These are phyloP conservation scores for Marsdenia floribunda DNA, from an alignment of 257 asterid species.

Conservation along the genomic window DNA sequence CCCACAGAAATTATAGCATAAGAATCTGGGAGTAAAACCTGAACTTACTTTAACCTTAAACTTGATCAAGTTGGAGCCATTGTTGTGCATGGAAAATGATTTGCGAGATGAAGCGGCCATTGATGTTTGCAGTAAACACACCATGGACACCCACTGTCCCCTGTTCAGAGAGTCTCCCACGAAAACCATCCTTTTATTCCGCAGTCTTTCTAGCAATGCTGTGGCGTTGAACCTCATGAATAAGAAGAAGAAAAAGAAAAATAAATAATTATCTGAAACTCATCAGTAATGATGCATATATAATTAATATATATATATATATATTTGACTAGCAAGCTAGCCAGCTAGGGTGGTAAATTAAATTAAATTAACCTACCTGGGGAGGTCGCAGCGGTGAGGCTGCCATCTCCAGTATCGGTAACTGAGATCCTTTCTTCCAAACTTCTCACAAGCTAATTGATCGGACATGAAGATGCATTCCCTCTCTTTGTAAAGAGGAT, in stretches of 20 bases:
- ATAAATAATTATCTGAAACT: not conserved
- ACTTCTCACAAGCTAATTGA: conserved; percentile 45
- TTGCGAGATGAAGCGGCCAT: conserved; percentile 29
- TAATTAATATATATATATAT: too few species aligned
- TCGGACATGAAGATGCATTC: conserved; percentile 60
- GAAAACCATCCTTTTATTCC: conserved; percentile 52
- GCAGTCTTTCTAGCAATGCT: conserved; percentile 46
- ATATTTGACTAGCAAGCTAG: too few species aligned
- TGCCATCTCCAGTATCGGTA: conserved; percentile 83
- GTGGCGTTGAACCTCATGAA: conserved; percentile 50
- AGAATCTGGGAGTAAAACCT: not conserved
- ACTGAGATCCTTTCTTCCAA: conserved; percentile 59
- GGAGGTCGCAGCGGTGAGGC: conserved; percentile 58
- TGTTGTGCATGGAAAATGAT: conserved; percentile 48
- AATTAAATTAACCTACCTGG: conserved; percentile 47
- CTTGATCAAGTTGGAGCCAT: conserved; percentile 65
- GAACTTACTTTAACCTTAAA: conserved; percentile 69
- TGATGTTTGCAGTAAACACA: conserved; percentile 51
- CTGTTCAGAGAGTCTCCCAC: conserved; percentile 75
- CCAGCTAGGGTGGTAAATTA: too few species aligned
- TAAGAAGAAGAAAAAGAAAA: not conserved
- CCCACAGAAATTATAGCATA: not conserved
- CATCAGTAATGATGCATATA: not conserved
- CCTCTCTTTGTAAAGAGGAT: conserved; percentile 58
- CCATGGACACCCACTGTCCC: conserved; percentile 64